Evolutionary conservation across 208 protist genomes (phyloP).

Genomic region (Polymyxa betae): DNA sequence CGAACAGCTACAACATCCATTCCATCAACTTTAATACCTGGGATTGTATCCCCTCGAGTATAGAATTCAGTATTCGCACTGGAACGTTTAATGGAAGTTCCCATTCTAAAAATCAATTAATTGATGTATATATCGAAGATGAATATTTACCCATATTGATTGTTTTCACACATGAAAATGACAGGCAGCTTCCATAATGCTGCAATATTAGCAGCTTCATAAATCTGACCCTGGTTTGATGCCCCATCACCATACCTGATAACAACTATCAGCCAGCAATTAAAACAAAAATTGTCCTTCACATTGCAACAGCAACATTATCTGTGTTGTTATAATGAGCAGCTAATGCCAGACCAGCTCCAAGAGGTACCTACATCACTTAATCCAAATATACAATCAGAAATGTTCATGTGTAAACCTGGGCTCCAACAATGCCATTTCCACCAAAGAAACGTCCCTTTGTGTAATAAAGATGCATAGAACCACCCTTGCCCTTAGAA

Average conservation of each 20-base stretch:
- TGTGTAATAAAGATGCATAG: conserved; percentile 96
- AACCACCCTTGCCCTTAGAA: conserved; percentile 89
- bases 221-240: conserved; percentile 95
- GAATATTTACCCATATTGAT: conserved; percentile 70
- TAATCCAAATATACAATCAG: not conserved
- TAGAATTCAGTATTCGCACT: conserved; percentile 90
- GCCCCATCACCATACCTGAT: conserved; percentile 93
- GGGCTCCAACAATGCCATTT: conserved; percentile 96
- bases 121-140: not conserved
- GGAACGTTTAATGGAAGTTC: conserved; percentile 86
- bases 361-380: conserved; percentile 82
- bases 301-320: conserved; percentile 82
- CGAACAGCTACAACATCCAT: conserved; percentile 94
- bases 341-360: conserved; percentile 89
- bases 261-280: not conserved
- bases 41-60: conserved; percentile 91
- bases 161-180: conserved; percentile 96
- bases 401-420: conserved; percentile 59
- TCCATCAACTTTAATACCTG: conserved; percentile 90
- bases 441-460: conserved; percentile 92
- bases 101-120: conserved; percentile 90
- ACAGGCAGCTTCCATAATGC: conserved; percentile 92
- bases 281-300: not conserved
- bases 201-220: conserved; percentile 97
- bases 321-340: conserved; percentile 70